Evolutionary conservation across 257 asterid species (phyloP), one percentile per base, ranked within the genome.

Genomic region (Datura wrightii): DNA sequence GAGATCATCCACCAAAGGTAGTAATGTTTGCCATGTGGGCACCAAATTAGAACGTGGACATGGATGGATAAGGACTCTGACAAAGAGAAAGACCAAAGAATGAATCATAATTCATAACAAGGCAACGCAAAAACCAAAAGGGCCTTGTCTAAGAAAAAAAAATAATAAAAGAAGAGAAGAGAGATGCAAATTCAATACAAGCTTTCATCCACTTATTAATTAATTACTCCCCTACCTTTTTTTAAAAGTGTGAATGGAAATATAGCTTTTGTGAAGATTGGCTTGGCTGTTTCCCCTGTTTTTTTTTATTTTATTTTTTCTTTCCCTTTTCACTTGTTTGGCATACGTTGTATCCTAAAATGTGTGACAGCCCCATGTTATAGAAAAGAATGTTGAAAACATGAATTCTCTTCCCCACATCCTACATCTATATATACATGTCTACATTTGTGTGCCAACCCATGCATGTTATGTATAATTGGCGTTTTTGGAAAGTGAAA

Each of bases 51-150:
- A 90, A 86, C 86, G 90, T 90, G 94, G 89, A 86, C 87, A 90
- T 89, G 94, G 95, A 78, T 94, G 97, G 98, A 89, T 94, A 87
- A 93, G 91, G 85, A 85, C 76, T 87, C 89, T 93, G 80, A 89
- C 95, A 90, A 93, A 90, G 94, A 90, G 87, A 70, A 83, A 66
- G 86, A 79, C 93, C 90, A 90, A 88, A 88, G 91, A 88, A 87
- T 91, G 89, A 90, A 9, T 71, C 16, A 70, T 90, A 88, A 84
- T 84, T 56, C 70, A 59, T 85, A 48, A 59, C 81, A 71, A 5
- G 60, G 62, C 31, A 76, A 13, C 50, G 19, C 19, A 10, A 48
- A 48, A 60, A 80, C 55, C 76, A 74, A 90, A 86, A 67, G 72
- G 60, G 58, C 85, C 18, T 80, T 82, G 39, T 65, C 80, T 53